Conservation (phyloP, 169 alveolate species). For the Babesia ovis region DNA sequence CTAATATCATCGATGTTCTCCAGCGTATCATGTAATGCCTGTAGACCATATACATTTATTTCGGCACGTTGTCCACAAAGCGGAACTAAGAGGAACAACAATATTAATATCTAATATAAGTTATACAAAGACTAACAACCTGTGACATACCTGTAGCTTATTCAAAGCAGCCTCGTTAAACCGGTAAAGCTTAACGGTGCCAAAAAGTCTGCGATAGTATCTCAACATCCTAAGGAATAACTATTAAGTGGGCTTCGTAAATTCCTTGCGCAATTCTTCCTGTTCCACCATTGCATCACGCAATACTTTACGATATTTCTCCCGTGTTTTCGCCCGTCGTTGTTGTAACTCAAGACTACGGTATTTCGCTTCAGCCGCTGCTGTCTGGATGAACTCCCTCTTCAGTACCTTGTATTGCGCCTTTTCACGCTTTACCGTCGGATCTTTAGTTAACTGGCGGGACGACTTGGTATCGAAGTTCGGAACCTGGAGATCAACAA, state of each 20-base stretch:
- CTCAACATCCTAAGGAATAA: constrained; percentile 3
- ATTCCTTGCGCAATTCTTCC: constrained; percentile 52
- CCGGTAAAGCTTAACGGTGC: constrained; percentile 21
- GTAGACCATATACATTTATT: too few species aligned
- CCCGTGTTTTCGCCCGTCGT: constrained; percentile 32
- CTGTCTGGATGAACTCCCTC: constrained; percentile 31
- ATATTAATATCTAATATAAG: too few species aligned
- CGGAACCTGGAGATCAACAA: constrained; percentile 44
- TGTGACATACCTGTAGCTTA: constrained; percentile 37
- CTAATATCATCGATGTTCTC: constrained; percentile 52
- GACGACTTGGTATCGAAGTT: not conserved
- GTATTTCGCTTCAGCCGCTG: constrained; percentile 36
- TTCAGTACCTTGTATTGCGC: constrained; percentile 47
- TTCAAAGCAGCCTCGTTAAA: constrained; percentile 60
- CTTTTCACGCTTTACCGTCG: constrained; percentile 30
- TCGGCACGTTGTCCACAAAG: too few species aligned
- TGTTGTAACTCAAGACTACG: constrained; percentile 32
- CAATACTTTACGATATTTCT: constrained; percentile 45
- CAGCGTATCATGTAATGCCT: constrained; percentile 51
- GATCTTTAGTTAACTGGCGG: not conserved
- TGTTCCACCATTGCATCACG: constrained; percentile 64
- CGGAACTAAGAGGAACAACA: too few species aligned
- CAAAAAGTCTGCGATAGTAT: constrained; percentile 21
- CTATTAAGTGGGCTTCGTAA: constrained; percentile 31
- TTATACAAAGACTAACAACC: too few species aligned